These are phyloP conservation scores for Thelonectria olida DNA, from an alignment of 2,329 filamentous ascomycete species.

Conservation along the genomic window DNA sequence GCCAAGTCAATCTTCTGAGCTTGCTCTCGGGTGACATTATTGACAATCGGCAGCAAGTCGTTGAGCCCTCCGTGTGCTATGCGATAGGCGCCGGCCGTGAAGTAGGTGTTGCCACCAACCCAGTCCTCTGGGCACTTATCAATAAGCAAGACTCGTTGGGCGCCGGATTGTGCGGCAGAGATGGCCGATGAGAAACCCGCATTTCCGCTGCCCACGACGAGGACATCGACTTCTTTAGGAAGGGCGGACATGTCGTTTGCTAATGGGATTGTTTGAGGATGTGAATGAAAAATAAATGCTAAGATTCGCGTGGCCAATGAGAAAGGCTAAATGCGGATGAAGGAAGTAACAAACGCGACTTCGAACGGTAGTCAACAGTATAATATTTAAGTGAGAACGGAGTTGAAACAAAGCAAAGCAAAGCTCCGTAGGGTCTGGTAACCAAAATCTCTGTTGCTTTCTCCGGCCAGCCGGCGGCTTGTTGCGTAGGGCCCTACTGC, in stretches of 20 bases:
- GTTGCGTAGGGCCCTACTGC: no score
- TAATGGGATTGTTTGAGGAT: neutral
- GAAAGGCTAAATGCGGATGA: no score
- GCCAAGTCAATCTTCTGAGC: constrained; percentile 64
- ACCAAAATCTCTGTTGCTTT: no score
- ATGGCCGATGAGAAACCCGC: constrained; percentile 70
- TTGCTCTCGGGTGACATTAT: constrained; percentile 60
- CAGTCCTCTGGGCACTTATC: constrained; percentile 68
- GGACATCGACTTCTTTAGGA: constrained; percentile 44
- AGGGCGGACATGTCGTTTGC: neutral
- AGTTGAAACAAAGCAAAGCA: no score
- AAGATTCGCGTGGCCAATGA: no score
- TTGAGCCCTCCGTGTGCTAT: constrained; percentile 62
- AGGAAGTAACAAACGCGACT: no score
- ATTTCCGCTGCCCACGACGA: constrained; percentile 71
- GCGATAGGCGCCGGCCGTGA: constrained; percentile 72
- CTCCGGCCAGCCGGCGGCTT: no score
- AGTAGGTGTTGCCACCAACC: constrained; percentile 72
- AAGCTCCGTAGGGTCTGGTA: no score
- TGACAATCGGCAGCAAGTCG: constrained; percentile 69
- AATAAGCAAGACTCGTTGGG: constrained; percentile 59
- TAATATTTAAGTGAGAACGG: no score
- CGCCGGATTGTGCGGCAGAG: constrained; percentile 60
- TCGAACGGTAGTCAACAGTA: no score
- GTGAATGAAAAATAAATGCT: no score